phyloP scores from a whole-genome alignment of 495 filamentous ascomycete genomes.

The Aspergillus avenaceus region DNA sequence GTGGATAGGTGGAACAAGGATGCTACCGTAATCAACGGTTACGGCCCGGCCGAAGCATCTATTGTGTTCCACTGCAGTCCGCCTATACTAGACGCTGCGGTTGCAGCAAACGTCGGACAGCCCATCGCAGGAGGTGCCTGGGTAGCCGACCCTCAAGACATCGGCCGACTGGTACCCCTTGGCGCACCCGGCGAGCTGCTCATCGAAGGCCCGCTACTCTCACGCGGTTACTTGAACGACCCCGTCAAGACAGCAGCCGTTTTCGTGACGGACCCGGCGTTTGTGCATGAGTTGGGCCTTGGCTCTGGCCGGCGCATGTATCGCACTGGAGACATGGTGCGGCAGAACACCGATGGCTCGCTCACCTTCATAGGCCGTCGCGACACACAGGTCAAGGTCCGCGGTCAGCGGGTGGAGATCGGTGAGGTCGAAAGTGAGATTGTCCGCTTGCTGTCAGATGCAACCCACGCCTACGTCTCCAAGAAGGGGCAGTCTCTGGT shows the following conservation, averaged over 20 bases:
- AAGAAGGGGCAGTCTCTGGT: too few species aligned
- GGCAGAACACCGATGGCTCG: not conserved
- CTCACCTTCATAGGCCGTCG: not conserved
- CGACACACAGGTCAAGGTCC: not conserved
- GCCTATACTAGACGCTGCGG: too few species aligned
- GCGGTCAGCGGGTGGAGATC: not conserved
- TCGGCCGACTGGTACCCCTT: not conserved
- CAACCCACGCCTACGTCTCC: too few species aligned
- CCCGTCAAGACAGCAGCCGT: not conserved
- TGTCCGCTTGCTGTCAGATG: not conserved
- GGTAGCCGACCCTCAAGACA: too few species aligned
- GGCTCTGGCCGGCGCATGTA: too few species aligned
- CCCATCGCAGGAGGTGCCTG: too few species aligned
- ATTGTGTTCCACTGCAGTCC: too few species aligned
- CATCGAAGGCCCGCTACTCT: not conserved
- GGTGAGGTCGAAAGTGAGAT: not conserved
- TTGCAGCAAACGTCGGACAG: not conserved
- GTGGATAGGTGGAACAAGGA: slow-evolving; percentile 40
- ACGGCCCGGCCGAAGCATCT: not conserved
- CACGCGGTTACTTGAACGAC: not conserved
- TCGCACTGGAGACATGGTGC: not conserved
- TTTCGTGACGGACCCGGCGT: not conserved
- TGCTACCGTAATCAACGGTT: slow-evolving; percentile 28
- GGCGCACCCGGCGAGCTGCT: not conserved
- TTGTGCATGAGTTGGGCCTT: too few species aligned